A percentile compares a stretch with the other conserved stretches of the same genome.
Conservation (phyloP, 23 red algal genomes). For the Gracilaria domingensis region DNA sequence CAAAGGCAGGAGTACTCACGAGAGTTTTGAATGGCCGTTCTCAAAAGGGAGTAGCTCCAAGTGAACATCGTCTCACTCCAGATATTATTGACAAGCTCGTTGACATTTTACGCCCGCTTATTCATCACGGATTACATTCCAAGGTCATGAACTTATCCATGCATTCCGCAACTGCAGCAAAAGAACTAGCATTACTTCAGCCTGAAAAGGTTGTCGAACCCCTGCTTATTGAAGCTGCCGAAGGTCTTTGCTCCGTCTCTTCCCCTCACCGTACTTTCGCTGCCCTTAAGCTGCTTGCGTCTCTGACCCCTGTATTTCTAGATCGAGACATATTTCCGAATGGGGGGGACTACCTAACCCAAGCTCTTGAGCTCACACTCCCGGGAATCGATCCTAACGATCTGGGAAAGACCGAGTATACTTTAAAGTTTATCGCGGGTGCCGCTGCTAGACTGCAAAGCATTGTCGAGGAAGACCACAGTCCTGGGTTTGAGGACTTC, state of each 20-base stretch:
- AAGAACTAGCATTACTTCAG: conserved; percentile 71
- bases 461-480: conserved; percentile 55
- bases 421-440: conserved; percentile 80
- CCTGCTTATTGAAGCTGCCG: conserved; percentile 66
- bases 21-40: conserved; percentile 61
- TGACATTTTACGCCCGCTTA: conserved; percentile 73
- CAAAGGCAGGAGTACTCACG: conserved; percentile 47
- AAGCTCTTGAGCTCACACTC: conserved; percentile 71
- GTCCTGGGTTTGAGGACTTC: conserved; percentile 54
- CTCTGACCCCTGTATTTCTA: conserved; percentile 84
- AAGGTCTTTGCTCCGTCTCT: conserved; percentile 67
- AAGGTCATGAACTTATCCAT: conserved; percentile 64
- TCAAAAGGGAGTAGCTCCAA: conserved; percentile 57
- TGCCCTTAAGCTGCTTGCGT: conserved; percentile 67
- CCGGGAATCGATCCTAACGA: conserved; percentile 94
- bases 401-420: conserved; percentile 81
- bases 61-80: conserved; percentile 77
- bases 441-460: conserved; percentile 77
- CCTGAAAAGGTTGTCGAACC: conserved; percentile 64
- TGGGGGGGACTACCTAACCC: conserved; percentile 53
- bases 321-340: conserved; percentile 72
- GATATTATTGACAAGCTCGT: conserved; percentile 57
- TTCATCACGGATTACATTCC: conserved; percentile 76
- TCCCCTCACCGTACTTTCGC: conserved; percentile 89
- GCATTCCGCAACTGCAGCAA: conserved; percentile 59